Evolutionary conservation across 805 yeast species (phyloP).

Genomic region (Henningerozyma blattae): DNA sequence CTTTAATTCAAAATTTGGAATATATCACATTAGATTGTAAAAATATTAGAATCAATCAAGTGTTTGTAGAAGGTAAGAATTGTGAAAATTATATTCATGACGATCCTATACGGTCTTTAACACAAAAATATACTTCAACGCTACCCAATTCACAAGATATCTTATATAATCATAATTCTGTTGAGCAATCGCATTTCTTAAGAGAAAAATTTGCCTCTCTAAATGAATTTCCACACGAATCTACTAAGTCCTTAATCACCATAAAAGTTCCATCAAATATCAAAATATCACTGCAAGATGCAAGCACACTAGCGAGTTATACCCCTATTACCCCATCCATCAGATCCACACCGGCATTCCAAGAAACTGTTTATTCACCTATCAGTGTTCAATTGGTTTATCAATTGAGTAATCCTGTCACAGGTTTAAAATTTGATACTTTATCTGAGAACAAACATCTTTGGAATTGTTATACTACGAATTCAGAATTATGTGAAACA

Average conservation of each 20-base stretch:
- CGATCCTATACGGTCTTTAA: conserved; percentile 13
- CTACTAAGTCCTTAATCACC: conserved; percentile 19
- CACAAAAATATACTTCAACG: conserved; percentile 8
- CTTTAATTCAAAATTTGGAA: conserved; percentile 46
- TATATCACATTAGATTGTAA: conserved; percentile 68
- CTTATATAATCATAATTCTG: conserved; percentile 14
- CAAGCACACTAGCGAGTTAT: conserved; percentile 25
- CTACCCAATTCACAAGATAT: conserved; percentile 4
- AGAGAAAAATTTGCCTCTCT: conserved; percentile 22
- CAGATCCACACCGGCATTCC: conserved; percentile 25
- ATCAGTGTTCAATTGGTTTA: conserved; percentile 60
- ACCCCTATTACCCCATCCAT: conserved; percentile 32
- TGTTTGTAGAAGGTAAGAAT: conserved; percentile 51
- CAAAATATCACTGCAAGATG: conserved; percentile 46
- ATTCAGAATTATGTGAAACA: conserved; percentile 63
- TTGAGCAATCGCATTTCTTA: conserved; percentile 24
- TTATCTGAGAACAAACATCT: conserved; percentile 24
- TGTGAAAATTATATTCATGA: conserved; percentile 24
- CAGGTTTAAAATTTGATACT: conserved; percentile 63
- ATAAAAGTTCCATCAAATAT: conserved; percentile 28
- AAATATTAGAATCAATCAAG: conserved; percentile 51
- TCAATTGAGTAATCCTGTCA: conserved; percentile 47
- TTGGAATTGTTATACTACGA: conserved; percentile 84
- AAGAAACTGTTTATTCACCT: conserved; percentile 56
- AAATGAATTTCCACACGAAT: conserved; percentile 19